Evolutionary conservation across 1,284 basidiomycete species (phyloP), one percentile per base, ranked within the genome.

Genomic region (Sphaerobolus stellatus): DNA sequence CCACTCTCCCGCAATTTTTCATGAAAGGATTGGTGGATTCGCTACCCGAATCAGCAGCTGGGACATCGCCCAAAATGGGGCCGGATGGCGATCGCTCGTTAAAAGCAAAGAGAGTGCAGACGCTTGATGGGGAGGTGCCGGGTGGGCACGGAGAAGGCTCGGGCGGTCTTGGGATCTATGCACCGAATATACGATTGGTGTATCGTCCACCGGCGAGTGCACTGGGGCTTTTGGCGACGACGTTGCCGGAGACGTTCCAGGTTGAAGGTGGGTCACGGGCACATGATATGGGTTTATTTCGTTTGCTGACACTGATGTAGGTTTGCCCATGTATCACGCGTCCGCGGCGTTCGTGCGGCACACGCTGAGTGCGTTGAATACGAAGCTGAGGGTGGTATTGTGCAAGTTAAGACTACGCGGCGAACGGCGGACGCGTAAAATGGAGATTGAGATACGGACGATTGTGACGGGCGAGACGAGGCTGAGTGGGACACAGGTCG

Each of bases 1-100:
- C 80, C 58, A 89, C 88, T 0, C 75, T 90, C 2, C 86, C 86
- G 0, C 74, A 77, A n/a, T 90, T 90, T 69, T 91, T 91, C 65
- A 65, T 74, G 13, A 74, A 74, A 5, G 89, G 88, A 1, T 79
- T 91, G 3, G 71, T 87, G 16, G n/a, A n/a, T n/a, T n/a, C n/a
- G n/a, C n/a, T n/a, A n/a, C n/a, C n/a, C n/a, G n/a, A n/a, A n/a
- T n/a, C n/a, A n/a, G n/a, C n/a, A n/a, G n/a, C n/a, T n/a, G n/a
- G n/a, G n/a, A n/a, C n/a, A n/a, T n/a, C n/a, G n/a, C 78, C 81
- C 8, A 77, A 74, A 5, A 67, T 84, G 16, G 80, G 56, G 27
- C 22, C 25, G 13, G 40, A 84, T 63, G 75, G 72, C 41, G 46
- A 29, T 18, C 50, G 48, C 56, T 63, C 4, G 75, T 74, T 4